Evolutionary conservation across 2,329 filamentous ascomycete genomes (phyloP), one percentile per base, ranked within the genome.

Genomic region (Colletotrichum euphorbiae): DNA sequence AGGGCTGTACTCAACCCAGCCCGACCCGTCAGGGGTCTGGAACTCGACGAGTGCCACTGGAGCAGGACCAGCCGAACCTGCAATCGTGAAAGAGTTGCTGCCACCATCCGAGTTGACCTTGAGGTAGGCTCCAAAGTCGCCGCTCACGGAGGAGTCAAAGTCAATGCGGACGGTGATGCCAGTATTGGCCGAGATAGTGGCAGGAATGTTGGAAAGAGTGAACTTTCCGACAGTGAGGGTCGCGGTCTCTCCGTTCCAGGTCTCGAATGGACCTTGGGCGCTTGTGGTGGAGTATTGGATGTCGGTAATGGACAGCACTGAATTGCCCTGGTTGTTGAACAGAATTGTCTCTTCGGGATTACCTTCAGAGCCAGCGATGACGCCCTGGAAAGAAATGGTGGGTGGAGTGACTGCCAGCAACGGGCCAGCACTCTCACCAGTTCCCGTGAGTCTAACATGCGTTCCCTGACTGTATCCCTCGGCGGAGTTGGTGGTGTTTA

Each of bases 11-110:
- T 77, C 71, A 3, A 85, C 78, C 87, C 87, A 89, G 0, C 79
- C 80, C 2, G 73, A 75, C 2, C 82, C 85, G 71, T 88, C 84
- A 0, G 78, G 73, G 0, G 79, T 84, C 72, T 89, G 83, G 73
- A 89, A 89, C 71, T 89, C 83, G 4, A 89, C 74, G 1, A 86
- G 73, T 0, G 84, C 85, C 0, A 77, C 76, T 0, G 87, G 83
- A 0, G 82, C 75, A 2, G 81, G 81, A 0, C 85, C 86, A 7
- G 85, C 81, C 1, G 82, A 80, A 13, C 80, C 87, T 0, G 84
- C 77, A 13, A 88, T 77, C 31, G 81, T 80, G 11, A 89, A 76
- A 0, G 82, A 78, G 13, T 80, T 78, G 50, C 76, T 82, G 0
- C 87, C 87, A 9, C 86, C 87, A 58, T 79, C 77, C 0, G 85